phyloP scores from a whole-genome alignment of 1,139 yeast species.

The Sugiyamaella novakii region DNA sequence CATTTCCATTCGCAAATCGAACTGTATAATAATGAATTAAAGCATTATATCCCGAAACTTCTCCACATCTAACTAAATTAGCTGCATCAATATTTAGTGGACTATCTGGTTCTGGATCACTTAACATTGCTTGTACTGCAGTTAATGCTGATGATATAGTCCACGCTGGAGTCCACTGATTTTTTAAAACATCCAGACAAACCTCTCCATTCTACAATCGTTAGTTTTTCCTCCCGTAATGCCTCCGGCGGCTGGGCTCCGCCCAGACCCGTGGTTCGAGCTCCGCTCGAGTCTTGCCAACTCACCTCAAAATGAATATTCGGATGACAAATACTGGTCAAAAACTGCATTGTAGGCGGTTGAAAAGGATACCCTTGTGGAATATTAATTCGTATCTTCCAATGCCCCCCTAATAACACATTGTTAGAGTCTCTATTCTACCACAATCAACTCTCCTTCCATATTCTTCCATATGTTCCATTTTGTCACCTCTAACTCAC shows the following conservation, averaged over 20 bases:
- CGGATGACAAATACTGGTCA: conserved; percentile 67
- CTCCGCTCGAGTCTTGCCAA: conserved; percentile 3
- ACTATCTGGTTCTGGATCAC: conserved; percentile 81
- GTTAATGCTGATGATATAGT: conserved; percentile 66
- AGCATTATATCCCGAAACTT: conserved; percentile 57
- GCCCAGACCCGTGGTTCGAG: neutral
- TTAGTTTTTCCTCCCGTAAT: neutral
- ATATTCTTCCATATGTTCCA: too few relatives aligned
- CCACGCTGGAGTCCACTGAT: conserved; percentile 91
- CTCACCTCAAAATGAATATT: conserved; percentile 58
- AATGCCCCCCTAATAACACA: conserved; percentile 49
- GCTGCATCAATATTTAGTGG: conserved; percentile 88
- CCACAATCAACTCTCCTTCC: neutral
- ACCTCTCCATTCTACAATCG: conserved; percentile 65
- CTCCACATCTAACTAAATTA: conserved; percentile 66
- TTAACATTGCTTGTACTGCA: conserved; percentile 69
- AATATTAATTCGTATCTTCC: conserved; percentile 57
- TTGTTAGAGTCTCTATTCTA: neutral
- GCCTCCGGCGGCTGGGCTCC: neutral
- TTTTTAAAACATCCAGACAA: conserved; percentile 75
- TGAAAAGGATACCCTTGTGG: conserved; percentile 63
- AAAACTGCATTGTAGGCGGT: conserved; percentile 67
- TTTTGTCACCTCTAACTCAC: conserved; percentile 22
- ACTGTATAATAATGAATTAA: conserved; percentile 64
- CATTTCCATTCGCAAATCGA: conserved; percentile 36